These are phyloP conservation scores for Dacryopinax spathularia DNA, from an alignment of 768 basidiomycete genomes.

Conservation along the genomic window DNA sequence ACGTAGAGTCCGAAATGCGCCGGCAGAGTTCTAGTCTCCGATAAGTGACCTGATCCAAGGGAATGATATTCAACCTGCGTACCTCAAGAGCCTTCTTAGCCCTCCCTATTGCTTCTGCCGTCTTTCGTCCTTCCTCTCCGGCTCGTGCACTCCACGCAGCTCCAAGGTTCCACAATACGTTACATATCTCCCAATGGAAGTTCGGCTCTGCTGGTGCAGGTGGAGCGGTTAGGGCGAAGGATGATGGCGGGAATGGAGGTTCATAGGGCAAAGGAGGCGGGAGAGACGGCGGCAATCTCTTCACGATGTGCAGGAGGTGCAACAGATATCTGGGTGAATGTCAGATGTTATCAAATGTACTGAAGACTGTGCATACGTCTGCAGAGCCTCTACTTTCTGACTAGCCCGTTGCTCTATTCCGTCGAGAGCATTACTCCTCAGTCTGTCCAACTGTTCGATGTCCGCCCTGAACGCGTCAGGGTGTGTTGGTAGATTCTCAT, in stretches of 20 bases:
- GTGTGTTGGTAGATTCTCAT: slow-evolving; percentile 46
- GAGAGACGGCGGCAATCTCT: slow-evolving; percentile 62
- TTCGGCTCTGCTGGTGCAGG: not conserved
- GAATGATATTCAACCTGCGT: not conserved
- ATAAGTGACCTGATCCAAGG: not conserved
- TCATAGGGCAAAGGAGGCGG: slow-evolving; percentile 58
- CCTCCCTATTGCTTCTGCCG: slow-evolving; percentile 58
- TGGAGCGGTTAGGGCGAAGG: not conserved
- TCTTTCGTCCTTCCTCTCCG: slow-evolving; percentile 39
- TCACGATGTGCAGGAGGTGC: slow-evolving; percentile 2
- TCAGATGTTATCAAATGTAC: slow-evolving; percentile 33
- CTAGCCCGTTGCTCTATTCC: slow-evolving; percentile 42
- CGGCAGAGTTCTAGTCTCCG: slow-evolving; percentile 47
- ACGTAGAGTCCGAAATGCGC: slow-evolving; percentile 48
- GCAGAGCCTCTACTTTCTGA: slow-evolving; percentile 21
- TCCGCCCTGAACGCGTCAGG: slow-evolving; percentile 77
- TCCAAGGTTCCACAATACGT: slow-evolving; percentile 5
- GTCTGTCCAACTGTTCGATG: slow-evolving; percentile 50
- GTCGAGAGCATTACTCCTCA: slow-evolving; percentile 45
- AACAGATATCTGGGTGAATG: not conserved
- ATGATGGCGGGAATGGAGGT: not conserved
- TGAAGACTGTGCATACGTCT: slow-evolving; percentile 34
- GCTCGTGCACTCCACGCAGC: slow-evolving; percentile 16
- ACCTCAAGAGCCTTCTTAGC: slow-evolving; percentile 47
- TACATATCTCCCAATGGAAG: not conserved